Percentiles rank a stretch among this genome's conserved stretches.
Evolutionary conservation across 495 filamentous ascomycete species (phyloP).

Genomic region (Chaetomium fimeti): DNA sequence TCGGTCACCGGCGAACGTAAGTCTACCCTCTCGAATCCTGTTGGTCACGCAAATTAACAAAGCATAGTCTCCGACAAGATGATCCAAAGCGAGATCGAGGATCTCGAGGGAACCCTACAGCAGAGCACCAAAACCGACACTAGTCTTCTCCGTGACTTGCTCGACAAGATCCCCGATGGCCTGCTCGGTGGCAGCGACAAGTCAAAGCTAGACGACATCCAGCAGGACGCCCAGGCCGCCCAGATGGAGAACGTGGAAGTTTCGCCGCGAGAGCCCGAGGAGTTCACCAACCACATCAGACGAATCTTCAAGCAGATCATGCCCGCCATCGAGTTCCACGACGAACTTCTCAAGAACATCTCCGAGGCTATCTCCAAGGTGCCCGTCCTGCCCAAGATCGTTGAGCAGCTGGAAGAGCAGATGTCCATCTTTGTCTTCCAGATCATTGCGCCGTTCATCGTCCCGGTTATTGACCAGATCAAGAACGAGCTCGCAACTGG

Average conservation of each 20-base stretch:
- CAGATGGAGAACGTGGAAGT: conserved; percentile 64
- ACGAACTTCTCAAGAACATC: conserved; percentile 77
- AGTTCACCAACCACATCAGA: conserved; percentile 65
- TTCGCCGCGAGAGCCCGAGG: conserved; percentile 71
- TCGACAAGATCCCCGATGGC: conserved; percentile 73
- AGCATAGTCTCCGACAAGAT: conserved; percentile 73
- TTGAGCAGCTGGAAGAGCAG: conserved; percentile 76
- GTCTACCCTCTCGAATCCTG: not conserved
- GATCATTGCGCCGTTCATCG: conserved; percentile 77
- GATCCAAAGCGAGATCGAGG: conserved; percentile 79
- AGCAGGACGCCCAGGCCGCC: conserved; percentile 63
- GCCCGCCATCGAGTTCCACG: conserved; percentile 84
- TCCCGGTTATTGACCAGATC: conserved; percentile 81
- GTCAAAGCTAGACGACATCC: conserved; percentile 62
- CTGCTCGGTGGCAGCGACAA: conserved; percentile 70
- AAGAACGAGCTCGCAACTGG: conserved; percentile 81
- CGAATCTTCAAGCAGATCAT: conserved; percentile 72
- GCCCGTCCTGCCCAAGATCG: conserved; percentile 71
- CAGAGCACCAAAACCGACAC: conserved; percentile 55
- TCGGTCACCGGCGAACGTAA: conserved; percentile 77
- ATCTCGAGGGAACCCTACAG: conserved; percentile 72
- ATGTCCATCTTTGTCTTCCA: conserved; percentile 84
- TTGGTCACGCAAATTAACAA: conserved; percentile 2
- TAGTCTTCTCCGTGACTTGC: conserved; percentile 69
- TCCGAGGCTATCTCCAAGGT: conserved; percentile 74